phyloP scores from a whole-genome alignment of 2,329 filamentous ascomycete species.

The Diplodia mutila region DNA sequence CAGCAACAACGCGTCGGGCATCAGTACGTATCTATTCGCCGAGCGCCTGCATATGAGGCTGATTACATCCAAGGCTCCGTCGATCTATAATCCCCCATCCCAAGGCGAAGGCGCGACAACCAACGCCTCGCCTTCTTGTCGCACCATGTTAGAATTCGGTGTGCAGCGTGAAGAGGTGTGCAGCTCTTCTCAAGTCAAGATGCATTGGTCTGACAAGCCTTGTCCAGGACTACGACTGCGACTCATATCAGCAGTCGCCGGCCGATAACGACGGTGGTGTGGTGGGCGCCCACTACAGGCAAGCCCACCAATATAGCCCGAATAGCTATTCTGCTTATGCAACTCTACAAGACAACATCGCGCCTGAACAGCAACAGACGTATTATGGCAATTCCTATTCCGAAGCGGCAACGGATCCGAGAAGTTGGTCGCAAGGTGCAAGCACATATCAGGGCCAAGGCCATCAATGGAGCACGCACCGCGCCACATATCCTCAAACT shows the following conservation, averaged over 20 bases:
- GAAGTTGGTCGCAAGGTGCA: not conserved
- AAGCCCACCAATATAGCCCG: not conserved
- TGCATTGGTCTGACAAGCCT: slow-evolving; percentile 1
- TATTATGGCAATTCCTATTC: not conserved
- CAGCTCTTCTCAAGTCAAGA: not conserved
- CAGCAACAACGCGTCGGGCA: not conserved
- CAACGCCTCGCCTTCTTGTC: not conserved
- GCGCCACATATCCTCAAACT: not conserved
- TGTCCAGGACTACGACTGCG: not conserved
- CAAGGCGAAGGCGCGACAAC: not conserved
- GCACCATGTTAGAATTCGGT: not conserved
- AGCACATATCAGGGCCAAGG: not conserved
- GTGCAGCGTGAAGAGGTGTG: not conserved
- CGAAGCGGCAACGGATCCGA: not conserved
- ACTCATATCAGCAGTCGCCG: not conserved
- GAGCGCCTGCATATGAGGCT: not conserved
- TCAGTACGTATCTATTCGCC: not conserved
- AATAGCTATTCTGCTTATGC: not conserved
- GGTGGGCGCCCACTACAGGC: not conserved
- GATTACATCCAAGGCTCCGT: not conserved
- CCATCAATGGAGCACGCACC: not conserved
- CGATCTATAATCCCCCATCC: too few species aligned
- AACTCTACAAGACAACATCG: not conserved
- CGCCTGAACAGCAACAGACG: not conserved
- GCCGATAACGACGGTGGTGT: too few species aligned